A percentile compares a stretch with the other conserved stretches of the same genome.
These are phyloP conservation scores for Chaetomiaceae sp. DNA, from an alignment of 2,329 filamentous ascomycete species.

Conservation along the genomic window DNA sequence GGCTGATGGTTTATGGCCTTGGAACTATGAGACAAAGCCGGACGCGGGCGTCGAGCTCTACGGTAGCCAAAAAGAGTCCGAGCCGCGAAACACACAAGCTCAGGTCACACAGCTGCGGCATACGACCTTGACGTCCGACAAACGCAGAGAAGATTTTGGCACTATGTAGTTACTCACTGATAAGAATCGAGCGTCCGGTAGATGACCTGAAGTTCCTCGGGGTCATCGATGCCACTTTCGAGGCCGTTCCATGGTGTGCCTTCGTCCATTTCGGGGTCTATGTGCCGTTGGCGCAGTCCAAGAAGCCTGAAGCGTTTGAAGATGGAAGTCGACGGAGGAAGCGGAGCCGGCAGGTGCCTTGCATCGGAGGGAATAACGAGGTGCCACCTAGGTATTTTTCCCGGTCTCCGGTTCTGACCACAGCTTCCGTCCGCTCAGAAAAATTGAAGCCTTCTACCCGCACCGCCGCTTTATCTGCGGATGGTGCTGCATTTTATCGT, in stretches of 20 bases:
- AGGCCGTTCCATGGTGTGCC: conserved; percentile 54
- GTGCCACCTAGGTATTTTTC: not conserved
- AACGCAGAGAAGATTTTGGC: not conserved
- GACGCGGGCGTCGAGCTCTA: too few species aligned
- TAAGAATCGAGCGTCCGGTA: conserved; percentile 85
- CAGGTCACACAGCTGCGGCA: too few species aligned
- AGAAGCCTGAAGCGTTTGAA: not conserved
- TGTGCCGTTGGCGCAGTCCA: not conserved
- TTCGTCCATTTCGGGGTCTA: conserved; percentile 29
- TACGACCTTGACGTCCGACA: too few species aligned
- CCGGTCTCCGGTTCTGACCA: not conserved
- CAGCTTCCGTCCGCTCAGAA: not conserved
- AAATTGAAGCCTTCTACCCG: too few species aligned
- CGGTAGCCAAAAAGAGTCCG: too few species aligned
- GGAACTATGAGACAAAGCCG: too few species aligned
- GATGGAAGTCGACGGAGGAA: not conserved
- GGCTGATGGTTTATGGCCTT: too few species aligned
- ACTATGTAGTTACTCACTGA: conserved; percentile 57
- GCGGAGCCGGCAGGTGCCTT: conserved; percentile 13
- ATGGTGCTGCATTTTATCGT: too few species aligned
- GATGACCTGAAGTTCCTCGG: conserved; percentile 75
- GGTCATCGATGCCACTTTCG: conserved; percentile 64
- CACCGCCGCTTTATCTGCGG: not conserved
- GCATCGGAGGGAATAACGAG: not conserved
- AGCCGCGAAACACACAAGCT: too few species aligned